A percentile compares a stretch with the other conserved stretches of the same genome.
Evolutionary conservation across 257 asterid genomes (phyloP).

Genomic region (Nyctanthes arbortristis): DNA sequence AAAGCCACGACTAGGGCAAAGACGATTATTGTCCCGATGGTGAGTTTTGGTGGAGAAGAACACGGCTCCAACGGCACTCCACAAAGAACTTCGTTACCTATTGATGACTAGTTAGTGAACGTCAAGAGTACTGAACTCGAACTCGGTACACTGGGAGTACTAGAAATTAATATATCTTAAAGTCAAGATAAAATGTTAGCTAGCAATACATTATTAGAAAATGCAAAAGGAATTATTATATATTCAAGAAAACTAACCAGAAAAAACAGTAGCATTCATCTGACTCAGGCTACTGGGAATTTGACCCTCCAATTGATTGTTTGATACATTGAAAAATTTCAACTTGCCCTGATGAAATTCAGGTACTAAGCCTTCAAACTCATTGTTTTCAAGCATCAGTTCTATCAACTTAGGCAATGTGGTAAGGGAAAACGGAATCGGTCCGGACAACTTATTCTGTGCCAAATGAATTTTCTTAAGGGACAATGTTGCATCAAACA

Average conservation of each 20-base stretch:
- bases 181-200: neutral
- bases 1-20: conserved; percentile 35
- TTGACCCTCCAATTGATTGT: conserved; percentile 57
- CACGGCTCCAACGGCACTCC: conserved; percentile 69
- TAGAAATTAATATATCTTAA: too few species aligned
- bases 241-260: conserved; percentile 33
- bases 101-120: too few species aligned
- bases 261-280: conserved; percentile 41
- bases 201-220: neutral
- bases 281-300: conserved; percentile 53
- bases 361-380: conserved; percentile 61
- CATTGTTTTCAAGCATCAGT: conserved; percentile 56
- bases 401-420: conserved; percentile 53
- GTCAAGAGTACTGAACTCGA: too few species aligned
- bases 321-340: conserved; percentile 39
- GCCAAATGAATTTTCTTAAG: conserved; percentile 69
- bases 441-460: conserved; percentile 53
- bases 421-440: conserved; percentile 51
- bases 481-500: conserved; percentile 55
- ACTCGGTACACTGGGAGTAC: too few species aligned
- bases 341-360: conserved; percentile 36
- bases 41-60: conserved; percentile 22
- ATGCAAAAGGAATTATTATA: neutral
- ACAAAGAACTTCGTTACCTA: conserved; percentile 70
- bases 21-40: conserved; percentile 34